A percentile compares a stretch with the other conserved stretches of the same genome.
Conservation (phyloP, 345 rosid species). For the Rubroshorea leprosula region DNA sequence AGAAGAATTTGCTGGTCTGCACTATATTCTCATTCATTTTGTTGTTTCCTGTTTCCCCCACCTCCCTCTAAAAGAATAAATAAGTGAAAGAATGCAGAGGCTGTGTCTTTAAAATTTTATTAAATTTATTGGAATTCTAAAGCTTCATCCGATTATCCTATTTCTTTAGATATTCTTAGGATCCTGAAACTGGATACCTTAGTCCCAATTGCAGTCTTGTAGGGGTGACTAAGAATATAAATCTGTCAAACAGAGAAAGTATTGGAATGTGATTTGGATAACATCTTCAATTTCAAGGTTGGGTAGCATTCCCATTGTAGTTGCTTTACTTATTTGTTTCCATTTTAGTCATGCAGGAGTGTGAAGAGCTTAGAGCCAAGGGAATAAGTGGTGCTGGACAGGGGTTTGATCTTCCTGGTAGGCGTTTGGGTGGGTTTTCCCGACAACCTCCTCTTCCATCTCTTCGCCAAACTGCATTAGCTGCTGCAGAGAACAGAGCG, state of each 20-base stretch:
- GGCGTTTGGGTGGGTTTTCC: constrained; percentile 74
- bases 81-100: background rate
- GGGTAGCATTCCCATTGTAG: background rate
- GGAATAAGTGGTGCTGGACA: constrained; percentile 65
- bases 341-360: constrained; percentile 47
- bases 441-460: constrained; percentile 61
- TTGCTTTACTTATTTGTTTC: background rate
- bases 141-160: background rate
- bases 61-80: no score
- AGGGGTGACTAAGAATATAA: no score
- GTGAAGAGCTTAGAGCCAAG: constrained; percentile 70
- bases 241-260: background rate
- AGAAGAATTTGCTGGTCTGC: background rate
- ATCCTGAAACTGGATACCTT: background rate
- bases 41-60: no score
- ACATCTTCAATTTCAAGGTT: constrained; percentile 4
- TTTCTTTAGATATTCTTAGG: background rate
- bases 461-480: constrained; percentile 49
- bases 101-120: background rate
- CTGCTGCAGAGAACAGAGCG: constrained; percentile 75
- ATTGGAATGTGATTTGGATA: background rate
- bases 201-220: background rate
- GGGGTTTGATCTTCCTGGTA: constrained; percentile 79
- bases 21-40: background rate
- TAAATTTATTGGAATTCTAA: no score